A percentile compares a stretch with the other conserved stretches of the same genome.
These are phyloP conservation scores for Aspergillus baeticus DNA, from an alignment of 495 filamentous ascomycete genomes.

Conservation along the genomic window DNA sequence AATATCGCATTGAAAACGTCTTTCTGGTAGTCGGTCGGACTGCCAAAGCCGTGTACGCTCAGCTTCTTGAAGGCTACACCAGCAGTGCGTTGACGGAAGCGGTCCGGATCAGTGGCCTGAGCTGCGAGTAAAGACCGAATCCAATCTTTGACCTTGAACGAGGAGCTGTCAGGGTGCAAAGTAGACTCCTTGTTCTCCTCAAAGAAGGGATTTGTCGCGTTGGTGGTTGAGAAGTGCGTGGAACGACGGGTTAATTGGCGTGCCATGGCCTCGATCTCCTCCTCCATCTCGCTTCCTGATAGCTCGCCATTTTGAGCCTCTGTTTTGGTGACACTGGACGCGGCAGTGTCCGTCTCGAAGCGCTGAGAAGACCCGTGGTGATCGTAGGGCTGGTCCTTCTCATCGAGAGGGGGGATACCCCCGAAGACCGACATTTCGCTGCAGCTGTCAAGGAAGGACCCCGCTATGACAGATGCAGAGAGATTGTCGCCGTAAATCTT, in stretches of 20 bases:
- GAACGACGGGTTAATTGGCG: conserved; percentile 47
- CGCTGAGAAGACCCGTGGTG: not conserved
- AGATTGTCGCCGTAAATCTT: not conserved
- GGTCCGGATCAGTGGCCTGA: conserved; percentile 45
- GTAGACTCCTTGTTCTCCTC: conserved; percentile 39
- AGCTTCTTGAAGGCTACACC: conserved; percentile 58
- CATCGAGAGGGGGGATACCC: not conserved
- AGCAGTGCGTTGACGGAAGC: conserved; percentile 42
- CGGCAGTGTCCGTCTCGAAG: not conserved
- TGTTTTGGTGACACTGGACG: not conserved
- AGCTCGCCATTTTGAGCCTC: not conserved
- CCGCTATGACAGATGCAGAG: not conserved
- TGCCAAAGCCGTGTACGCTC: conserved; percentile 74
- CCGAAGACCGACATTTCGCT: not conserved
- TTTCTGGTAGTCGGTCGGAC: conserved; percentile 78
- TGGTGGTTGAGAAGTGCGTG: conserved; percentile 30
- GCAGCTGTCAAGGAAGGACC: not conserved
- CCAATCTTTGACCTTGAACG: conserved; percentile 51
- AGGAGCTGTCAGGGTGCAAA: conserved; percentile 45
- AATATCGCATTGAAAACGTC: conserved; percentile 68
- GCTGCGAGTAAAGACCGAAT: conserved; percentile 50
- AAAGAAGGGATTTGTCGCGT: conserved; percentile 45
- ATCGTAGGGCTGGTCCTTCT: not conserved
- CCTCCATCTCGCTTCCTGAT: conserved; percentile 35
- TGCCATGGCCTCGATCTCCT: conserved; percentile 42